Conservation (phyloP, 768 basidiomycete species). For the Serendipita sp. region DNA sequence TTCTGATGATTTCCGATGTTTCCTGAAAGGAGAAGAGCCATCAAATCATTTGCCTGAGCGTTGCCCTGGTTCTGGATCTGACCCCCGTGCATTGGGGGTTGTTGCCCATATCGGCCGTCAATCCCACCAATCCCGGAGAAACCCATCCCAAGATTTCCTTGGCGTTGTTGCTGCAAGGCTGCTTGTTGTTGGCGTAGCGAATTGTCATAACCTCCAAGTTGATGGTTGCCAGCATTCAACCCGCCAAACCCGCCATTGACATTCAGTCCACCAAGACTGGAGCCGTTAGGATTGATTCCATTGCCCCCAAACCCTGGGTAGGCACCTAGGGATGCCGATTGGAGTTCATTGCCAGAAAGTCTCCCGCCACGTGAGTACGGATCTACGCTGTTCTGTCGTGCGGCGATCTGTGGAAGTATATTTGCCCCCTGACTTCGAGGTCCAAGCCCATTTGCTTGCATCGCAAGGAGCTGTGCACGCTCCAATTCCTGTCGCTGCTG, state of each 20-base stretch:
- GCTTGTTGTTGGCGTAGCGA: background rate
- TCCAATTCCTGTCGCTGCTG: background rate
- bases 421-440: background rate
- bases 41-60: background rate
- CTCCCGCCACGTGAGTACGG: background rate
- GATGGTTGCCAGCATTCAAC: background rate
- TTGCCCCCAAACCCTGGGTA: background rate
- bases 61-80: background rate
- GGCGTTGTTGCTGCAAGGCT: background rate
- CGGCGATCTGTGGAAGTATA: background rate
- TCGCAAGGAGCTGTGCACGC: background rate
- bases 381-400: background rate
- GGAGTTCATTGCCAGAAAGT: background rate
- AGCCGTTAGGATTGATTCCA: background rate
- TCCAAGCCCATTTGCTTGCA: background rate
- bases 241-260: background rate
- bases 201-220: background rate
- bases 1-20: background rate
- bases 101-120: background rate
- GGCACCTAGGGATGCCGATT: background rate
- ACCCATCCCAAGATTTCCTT: conserved; percentile 2
- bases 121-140: background rate
- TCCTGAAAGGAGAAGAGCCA: conserved; percentile 2
- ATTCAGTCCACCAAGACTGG: background rate
- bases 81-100: background rate